Percentiles rank a stretch among this genome's conserved stretches.
These are phyloP conservation scores for Arachis hypogaea DNA, from an alignment of 306 rosid genomes.

Conservation along the genomic window DNA sequence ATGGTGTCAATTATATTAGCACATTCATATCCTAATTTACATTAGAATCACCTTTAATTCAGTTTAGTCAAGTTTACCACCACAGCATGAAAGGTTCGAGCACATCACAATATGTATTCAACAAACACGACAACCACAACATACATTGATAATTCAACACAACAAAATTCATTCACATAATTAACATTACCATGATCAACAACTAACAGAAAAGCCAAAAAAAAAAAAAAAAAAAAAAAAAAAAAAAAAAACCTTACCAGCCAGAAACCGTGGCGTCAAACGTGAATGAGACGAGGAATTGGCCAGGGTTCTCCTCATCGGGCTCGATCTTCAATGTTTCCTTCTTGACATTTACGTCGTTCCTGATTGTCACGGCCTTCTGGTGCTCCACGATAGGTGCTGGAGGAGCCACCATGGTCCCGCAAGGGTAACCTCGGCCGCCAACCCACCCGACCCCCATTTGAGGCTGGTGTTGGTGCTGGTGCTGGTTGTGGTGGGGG, in stretches of 20 bases:
- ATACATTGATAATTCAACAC: neutral
- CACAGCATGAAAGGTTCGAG: neutral
- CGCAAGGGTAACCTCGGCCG: slow-evolving; percentile 56
- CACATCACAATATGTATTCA: neutral
- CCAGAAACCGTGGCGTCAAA: slow-evolving; percentile 91
- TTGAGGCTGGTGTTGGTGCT: slow-evolving; percentile 31
- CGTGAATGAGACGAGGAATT: slow-evolving; percentile 71
- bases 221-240: neutral
- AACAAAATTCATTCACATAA: no score
- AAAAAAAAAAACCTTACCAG: slow-evolving; percentile 51
- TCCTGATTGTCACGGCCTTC: slow-evolving; percentile 89
- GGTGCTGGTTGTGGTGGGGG: slow-evolving; percentile 37
- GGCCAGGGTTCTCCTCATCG: slow-evolving; percentile 74
- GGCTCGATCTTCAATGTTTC: slow-evolving; percentile 77
- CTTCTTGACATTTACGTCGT: slow-evolving; percentile 89
- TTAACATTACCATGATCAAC: neutral
- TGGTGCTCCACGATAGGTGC: slow-evolving; percentile 80
- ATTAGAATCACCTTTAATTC: neutral
- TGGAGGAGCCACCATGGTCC: slow-evolving; percentile 53
- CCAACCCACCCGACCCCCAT: slow-evolving; percentile 51
- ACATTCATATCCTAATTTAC: neutral
- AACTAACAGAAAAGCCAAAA: slow-evolving; percentile 1
- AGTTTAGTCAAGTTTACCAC: neutral
- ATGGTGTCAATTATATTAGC: neutral
- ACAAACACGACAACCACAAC: neutral